These are phyloP conservation scores for Fusarium setosum DNA, from an alignment of 2,329 filamentous ascomycete species.

Conservation along the genomic window DNA sequence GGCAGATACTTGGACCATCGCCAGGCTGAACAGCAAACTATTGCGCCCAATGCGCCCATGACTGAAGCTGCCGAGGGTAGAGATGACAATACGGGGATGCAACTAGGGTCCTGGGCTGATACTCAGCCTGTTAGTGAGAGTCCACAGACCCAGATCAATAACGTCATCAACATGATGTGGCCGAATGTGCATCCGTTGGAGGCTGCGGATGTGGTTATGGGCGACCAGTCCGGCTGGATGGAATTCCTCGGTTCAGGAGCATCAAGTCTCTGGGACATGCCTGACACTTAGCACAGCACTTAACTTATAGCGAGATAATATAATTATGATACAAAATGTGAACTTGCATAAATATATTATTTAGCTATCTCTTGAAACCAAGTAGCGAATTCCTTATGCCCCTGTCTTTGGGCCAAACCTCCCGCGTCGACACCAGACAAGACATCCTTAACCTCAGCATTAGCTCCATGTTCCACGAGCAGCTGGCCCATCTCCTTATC, in stretches of 20 bases:
- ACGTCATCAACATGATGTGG: constrained; percentile 59
- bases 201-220: constrained; percentile 52
- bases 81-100: neutral
- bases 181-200: constrained; percentile 52
- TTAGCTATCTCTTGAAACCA: neutral
- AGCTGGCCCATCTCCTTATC: neutral
- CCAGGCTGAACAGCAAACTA: constrained; percentile 6
- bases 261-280: too few species aligned
- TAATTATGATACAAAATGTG: too few species aligned
- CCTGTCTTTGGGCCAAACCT: neutral
- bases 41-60: neutral
- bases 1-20: constrained; percentile 48
- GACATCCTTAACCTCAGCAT: neutral
- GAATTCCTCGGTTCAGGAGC: constrained; percentile 43
- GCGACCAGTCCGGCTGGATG: constrained; percentile 51
- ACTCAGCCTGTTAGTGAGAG: constrained; percentile 48
- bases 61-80: neutral
- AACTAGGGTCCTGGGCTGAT: constrained; percentile 3
- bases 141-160: constrained; percentile 56
- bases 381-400: neutral
- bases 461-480: neutral
- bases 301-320: too few species aligned
- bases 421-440: neutral
- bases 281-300: too few species aligned
- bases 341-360: too few species aligned